Conservation (phyloP, 805 yeast genomes). For the Trichomonascus vanleenenianus region DNA sequence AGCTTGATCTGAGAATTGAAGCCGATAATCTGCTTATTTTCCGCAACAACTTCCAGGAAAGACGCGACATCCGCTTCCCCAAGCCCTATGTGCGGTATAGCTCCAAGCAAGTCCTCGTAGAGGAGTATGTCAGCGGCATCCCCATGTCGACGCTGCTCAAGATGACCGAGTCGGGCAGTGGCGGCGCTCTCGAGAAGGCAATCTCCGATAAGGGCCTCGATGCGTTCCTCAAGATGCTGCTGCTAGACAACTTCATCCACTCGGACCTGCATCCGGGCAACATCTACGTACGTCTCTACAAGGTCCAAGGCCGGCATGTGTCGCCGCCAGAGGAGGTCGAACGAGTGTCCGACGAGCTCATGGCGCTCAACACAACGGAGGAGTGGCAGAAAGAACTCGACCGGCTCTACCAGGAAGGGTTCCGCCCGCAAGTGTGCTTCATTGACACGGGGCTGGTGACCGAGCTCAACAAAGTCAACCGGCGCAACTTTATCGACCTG, state of each 20-base stretch:
- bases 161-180: constrained; percentile 30
- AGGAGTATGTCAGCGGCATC: constrained; percentile 75
- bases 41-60: constrained; percentile 53
- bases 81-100: constrained; percentile 59
- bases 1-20: constrained; percentile 84
- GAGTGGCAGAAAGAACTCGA: constrained; percentile 43
- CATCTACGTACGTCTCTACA: constrained; percentile 64
- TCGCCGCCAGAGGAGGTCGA: constrained; percentile 18
- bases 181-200: constrained; percentile 34
- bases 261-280: constrained; percentile 98
- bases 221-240: constrained; percentile 87
- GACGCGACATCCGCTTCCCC: constrained; percentile 68
- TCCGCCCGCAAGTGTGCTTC: constrained; percentile 79
- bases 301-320: constrained; percentile 20
- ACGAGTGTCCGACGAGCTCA: constrained; percentile 18
- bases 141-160: constrained; percentile 67
- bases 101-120: constrained; percentile 69
- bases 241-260: constrained; percentile 88
- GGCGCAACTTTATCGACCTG: constrained; percentile 80
- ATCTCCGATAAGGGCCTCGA: constrained; percentile 80
- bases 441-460: constrained; percentile 93
- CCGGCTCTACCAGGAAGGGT: constrained; percentile 46
- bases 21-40: constrained; percentile 72
- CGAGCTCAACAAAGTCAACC: constrained; percentile 66
- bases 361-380: constrained; percentile 21